A percentile compares a stretch with the other conserved stretches of the same genome.
These are phyloP conservation scores for Lactarius vividus DNA, from an alignment of 768 basidiomycete species.

Conservation along the genomic window DNA sequence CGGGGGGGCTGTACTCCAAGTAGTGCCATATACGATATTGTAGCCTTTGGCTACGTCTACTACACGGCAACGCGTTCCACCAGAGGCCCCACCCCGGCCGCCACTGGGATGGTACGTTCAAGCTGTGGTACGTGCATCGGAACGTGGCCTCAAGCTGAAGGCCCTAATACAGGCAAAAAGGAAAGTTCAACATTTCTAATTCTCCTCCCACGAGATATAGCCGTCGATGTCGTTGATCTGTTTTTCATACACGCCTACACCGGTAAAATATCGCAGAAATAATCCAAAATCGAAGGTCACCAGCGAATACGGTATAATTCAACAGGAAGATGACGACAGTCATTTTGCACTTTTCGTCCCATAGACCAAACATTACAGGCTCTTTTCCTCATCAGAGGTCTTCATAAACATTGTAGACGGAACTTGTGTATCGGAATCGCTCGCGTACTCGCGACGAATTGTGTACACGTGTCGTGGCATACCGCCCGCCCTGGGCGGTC, in stretches of 20 bases:
- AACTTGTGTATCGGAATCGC: constrained; percentile 14
- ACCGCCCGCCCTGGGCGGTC: background rate
- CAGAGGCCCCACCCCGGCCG: background rate
- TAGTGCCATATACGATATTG: background rate
- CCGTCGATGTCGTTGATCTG: background rate
- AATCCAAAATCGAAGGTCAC: constrained; percentile 1
- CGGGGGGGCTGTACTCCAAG: background rate
- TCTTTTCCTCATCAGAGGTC: constrained; percentile 16
- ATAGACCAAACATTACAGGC: constrained; percentile 1
- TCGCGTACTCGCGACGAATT: constrained; percentile 9
- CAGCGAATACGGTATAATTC: background rate
- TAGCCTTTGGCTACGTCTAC: background rate
- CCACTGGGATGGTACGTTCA: background rate
- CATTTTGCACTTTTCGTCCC: background rate
- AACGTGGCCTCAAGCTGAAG: background rate
- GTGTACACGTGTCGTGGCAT: constrained; percentile 11
- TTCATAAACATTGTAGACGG: constrained; percentile 13
- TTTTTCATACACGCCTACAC: background rate
- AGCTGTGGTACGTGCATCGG: background rate
- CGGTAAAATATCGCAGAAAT: background rate
- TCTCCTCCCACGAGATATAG: background rate
- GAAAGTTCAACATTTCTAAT: background rate
- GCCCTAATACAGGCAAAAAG: background rate
- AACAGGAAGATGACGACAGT: background rate
- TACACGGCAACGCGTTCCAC: background rate